These are phyloP conservation scores for Elasticomyces elasticus DNA, from an alignment of 495 filamentous ascomycete species.

Conservation along the genomic window DNA sequence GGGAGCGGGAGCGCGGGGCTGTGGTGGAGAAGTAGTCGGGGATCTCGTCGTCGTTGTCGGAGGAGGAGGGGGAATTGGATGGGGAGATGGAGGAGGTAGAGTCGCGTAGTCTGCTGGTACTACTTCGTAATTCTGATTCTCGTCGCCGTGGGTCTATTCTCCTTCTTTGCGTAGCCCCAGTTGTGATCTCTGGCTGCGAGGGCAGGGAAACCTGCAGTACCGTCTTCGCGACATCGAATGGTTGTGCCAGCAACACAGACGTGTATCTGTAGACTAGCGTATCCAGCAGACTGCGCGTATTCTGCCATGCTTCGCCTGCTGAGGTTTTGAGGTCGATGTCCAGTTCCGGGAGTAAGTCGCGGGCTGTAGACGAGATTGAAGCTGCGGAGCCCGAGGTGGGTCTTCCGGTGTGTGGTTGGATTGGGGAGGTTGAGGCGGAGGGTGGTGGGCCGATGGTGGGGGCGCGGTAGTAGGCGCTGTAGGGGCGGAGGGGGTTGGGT, in stretches of 20 bases:
- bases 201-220: constrained; percentile 66
- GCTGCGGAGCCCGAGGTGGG: constrained; percentile 13
- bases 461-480: constrained; percentile 94
- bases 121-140: too few relatives aligned
- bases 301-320: constrained; percentile 44
- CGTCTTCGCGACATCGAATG: constrained; percentile 93
- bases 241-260: constrained; percentile 75
- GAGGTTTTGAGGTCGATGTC: constrained; percentile 37
- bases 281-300: constrained; percentile 62
- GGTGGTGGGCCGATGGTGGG: constrained; percentile 56
- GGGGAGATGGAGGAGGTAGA: too few relatives aligned
- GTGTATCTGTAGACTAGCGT: constrained; percentile 79
- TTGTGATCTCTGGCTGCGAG: too few relatives aligned
- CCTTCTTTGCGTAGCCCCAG: constrained; percentile 19
- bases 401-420: constrained; percentile 13
- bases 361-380: constrained; percentile 62
- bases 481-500: constrained; percentile 85
- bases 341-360: constrained; percentile 67
- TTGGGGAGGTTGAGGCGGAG: constrained; percentile 17
- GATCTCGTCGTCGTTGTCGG: constrained; percentile 43
- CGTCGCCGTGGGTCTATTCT: background rate
- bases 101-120: too few relatives aligned
- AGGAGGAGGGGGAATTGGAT: too few relatives aligned
- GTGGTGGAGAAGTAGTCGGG: constrained; percentile 76
- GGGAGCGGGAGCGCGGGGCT: constrained; percentile 40